Conservation (phyloP, 768 basidiomycete genomes). For the Boletus tomentosulus region DNA sequence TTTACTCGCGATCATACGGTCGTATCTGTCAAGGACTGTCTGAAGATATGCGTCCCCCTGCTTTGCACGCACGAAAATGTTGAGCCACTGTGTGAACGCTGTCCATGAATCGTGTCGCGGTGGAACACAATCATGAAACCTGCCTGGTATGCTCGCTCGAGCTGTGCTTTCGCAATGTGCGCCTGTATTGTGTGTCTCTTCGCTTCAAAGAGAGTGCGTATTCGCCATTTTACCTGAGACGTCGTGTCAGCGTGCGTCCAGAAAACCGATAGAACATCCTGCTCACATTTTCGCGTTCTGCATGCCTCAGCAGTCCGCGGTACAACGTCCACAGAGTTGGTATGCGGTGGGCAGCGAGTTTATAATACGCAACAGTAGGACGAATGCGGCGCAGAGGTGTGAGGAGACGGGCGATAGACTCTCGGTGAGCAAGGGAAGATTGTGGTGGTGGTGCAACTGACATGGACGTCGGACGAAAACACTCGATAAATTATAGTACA, state of each 20-base stretch:
- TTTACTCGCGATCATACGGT: slow-evolving; percentile 49
- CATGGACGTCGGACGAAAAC: slow-evolving; percentile 4
- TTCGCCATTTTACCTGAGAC: slow-evolving; percentile 52
- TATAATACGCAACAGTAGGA: slow-evolving; percentile 62
- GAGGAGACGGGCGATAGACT: slow-evolving; percentile 47
- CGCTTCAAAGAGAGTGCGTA: slow-evolving; percentile 50
- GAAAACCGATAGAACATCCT: neutral
- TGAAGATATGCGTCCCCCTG: slow-evolving; percentile 47
- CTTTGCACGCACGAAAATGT: slow-evolving; percentile 49
- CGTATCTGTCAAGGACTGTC: slow-evolving; percentile 53
- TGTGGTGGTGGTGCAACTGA: slow-evolving; percentile 13
- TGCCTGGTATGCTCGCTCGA: slow-evolving; percentile 57
- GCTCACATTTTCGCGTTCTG: slow-evolving; percentile 54
- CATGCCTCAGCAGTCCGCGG: slow-evolving; percentile 55
- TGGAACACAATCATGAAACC: slow-evolving; percentile 10
- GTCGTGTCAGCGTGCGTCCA: neutral
- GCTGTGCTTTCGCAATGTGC: slow-evolving; percentile 40
- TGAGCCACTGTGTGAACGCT: slow-evolving; percentile 44
- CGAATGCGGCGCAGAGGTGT: slow-evolving; percentile 56
- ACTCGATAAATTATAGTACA: neutral
- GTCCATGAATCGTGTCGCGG: neutral
- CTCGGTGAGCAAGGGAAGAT: slow-evolving; percentile 47
- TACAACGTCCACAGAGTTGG: slow-evolving; percentile 80
- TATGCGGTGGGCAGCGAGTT: slow-evolving; percentile 65
- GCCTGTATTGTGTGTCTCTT: slow-evolving; percentile 54